Evolutionary conservation across 768 basidiomycete species (phyloP).

Genomic region (Naganishia onofrii): DNA sequence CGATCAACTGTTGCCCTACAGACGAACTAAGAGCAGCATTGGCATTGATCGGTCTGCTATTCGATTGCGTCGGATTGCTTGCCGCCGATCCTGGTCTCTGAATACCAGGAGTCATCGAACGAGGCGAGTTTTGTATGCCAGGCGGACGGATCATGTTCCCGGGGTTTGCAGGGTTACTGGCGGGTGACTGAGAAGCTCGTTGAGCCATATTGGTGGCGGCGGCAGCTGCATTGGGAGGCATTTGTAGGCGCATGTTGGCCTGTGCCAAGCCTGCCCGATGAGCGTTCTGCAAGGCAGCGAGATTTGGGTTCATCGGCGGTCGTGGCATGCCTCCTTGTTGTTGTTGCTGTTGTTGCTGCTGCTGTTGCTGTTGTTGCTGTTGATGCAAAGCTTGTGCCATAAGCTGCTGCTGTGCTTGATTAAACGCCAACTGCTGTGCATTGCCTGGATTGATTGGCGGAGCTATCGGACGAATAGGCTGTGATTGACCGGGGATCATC

Average conservation of each 20-base stretch:
- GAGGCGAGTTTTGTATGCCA: conserved; percentile 1
- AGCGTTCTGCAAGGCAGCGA: conserved; percentile 1
- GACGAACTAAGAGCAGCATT: conserved; percentile 6
- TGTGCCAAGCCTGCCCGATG: conserved; percentile 3
- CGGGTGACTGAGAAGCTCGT: conserved; percentile 23
- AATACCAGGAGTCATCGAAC: conserved; percentile 4
- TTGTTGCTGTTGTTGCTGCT: conserved; percentile 31
- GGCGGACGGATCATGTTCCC: conserved; percentile 9
- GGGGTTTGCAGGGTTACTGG: neutral
- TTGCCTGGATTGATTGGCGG: conserved; percentile 22
- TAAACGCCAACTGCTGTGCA: conserved; percentile 21
- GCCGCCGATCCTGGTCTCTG: neutral
- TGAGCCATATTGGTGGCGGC: neutral
- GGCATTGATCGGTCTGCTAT: neutral
- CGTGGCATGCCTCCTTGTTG: neutral
- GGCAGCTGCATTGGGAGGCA: conserved; percentile 7
- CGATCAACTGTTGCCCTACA: conserved; percentile 9
- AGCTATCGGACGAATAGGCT: conserved; percentile 12
- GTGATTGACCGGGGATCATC: conserved; percentile 23
- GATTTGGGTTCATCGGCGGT: neutral
- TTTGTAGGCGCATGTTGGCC: conserved; percentile 7
- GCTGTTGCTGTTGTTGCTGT: conserved; percentile 36
- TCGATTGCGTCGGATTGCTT: neutral
- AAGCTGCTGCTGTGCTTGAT: conserved; percentile 38
- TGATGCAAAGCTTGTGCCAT: conserved; percentile 53